phyloP scores from a whole-genome alignment of 1,284 basidiomycete species.

The Schizophyllum commune region DNA sequence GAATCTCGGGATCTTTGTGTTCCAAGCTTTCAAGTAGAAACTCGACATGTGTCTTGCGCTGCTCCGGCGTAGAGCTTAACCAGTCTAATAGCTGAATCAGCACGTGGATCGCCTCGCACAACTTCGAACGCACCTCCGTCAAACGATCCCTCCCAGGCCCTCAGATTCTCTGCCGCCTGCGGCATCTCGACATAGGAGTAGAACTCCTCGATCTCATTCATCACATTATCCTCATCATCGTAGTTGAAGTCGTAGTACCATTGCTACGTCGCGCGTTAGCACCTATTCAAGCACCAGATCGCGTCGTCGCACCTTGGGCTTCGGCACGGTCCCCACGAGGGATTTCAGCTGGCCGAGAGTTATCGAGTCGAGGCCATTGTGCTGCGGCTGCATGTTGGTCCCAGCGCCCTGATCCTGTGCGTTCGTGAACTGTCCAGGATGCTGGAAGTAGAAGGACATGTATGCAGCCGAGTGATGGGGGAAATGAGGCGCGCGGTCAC shows the following conservation, averaged over 20 bases:
- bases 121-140: conserved; percentile 46
- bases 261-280: conserved; percentile 43
- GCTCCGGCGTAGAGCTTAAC: conserved; percentile 58
- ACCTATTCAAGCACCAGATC: conserved; percentile 2
- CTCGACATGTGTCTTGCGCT: conserved; percentile 69
- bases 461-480: not conserved
- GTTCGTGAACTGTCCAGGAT: not conserved
- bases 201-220: conserved; percentile 97
- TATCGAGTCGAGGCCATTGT: conserved; percentile 54
- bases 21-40: conserved; percentile 80
- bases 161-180: conserved; percentile 82
- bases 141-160: conserved; percentile 83
- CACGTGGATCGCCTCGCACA: conserved; percentile 2
- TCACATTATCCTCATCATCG: conserved; percentile 91
- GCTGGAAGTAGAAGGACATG: not conserved
- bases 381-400: not conserved
- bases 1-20: conserved; percentile 74
- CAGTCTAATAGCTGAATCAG: conserved; percentile 47
- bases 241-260: conserved; percentile 86
- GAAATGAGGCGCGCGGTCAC: not conserved
- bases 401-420: not conserved
- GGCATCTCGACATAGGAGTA: conserved; percentile 97
- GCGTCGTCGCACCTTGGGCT: conserved; percentile 55
- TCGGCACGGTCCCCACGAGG: conserved; percentile 62
- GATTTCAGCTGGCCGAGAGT: conserved; percentile 77